Conservation (phyloP, 2,329 filamentous ascomycete species). For the Knufia petricola region DNA sequence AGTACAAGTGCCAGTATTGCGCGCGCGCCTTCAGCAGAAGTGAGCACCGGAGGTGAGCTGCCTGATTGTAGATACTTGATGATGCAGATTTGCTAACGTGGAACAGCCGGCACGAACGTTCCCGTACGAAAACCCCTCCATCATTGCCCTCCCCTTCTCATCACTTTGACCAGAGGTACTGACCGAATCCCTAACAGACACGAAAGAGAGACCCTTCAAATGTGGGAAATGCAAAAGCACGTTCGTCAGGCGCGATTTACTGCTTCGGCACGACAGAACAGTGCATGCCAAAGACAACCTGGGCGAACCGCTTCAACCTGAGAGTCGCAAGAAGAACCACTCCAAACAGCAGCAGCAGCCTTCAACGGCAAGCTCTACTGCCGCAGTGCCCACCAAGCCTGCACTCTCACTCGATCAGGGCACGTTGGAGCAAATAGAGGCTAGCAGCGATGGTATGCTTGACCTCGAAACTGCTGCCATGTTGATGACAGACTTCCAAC, state of each 20-base stretch:
- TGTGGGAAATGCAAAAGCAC: conserved; percentile 97
- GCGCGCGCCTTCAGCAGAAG: conserved; percentile 94
- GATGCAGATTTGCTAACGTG: no score
- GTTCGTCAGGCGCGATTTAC: conserved; percentile 91
- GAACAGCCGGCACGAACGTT: no score
- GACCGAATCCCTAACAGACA: conserved; percentile 37
- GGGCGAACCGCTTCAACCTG: conserved; percentile 74
- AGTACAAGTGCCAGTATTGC: conserved; percentile 99
- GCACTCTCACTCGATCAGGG: conserved; percentile 74
- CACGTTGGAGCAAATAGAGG: conserved; percentile 85
- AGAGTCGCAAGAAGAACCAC: conserved; percentile 31
- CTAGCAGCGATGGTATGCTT: conserved; percentile 79
- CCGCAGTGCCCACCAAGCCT: conserved; percentile 55
- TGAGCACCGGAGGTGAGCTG: conserved; percentile 89
- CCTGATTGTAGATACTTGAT: no score
- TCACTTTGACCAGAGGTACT: no score
- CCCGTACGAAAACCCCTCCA: not conserved
- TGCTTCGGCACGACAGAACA: conserved; percentile 93
- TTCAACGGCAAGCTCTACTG: conserved; percentile 18
- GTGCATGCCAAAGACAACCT: conserved; percentile 92
- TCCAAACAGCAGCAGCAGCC: conserved; percentile 60
- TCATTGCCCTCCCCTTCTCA: not conserved
- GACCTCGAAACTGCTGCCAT: conserved; percentile 96
- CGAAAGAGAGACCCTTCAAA: conserved; percentile 97
- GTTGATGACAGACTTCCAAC: conserved; percentile 96